Evolutionary conservation across 192 early-diverging fungal species (phyloP).

Genomic region (Diversispora epigaea): DNA sequence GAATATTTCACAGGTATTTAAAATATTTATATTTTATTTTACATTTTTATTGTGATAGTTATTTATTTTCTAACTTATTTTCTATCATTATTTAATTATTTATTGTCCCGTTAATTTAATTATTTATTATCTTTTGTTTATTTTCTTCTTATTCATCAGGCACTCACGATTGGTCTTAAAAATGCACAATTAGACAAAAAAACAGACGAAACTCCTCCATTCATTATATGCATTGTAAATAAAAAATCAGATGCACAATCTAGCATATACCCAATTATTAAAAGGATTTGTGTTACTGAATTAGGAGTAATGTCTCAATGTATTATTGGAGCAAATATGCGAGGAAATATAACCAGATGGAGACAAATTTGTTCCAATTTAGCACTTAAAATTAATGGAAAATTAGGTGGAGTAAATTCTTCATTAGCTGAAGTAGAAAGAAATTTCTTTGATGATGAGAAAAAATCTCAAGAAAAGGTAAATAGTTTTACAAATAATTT

Average conservation of each 20-base stretch:
- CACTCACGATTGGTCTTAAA: background rate
- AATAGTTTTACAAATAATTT: too few species aligned
- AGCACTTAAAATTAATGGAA: constrained; percentile 89
- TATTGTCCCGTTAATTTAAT: too few species aligned
- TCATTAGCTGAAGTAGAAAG: constrained; percentile 64
- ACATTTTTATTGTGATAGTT: too few species aligned
- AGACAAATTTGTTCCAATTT: constrained; percentile 60
- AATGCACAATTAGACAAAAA: background rate
- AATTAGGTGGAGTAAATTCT: constrained; percentile 86
- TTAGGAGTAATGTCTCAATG: constrained; percentile 39
- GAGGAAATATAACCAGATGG: background rate
- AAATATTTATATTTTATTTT: too few species aligned
- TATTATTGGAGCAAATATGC: constrained; percentile 35
- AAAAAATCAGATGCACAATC: constrained; percentile 56
- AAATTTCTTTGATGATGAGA: constrained; percentile 42
- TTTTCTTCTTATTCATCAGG: background rate
- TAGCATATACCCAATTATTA: background rate
- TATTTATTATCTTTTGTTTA: too few species aligned
- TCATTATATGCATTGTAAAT: background rate
- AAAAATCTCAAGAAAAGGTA: background rate
- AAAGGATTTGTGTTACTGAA: background rate
- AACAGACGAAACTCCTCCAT: background rate
- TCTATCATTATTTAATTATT: too few species aligned
- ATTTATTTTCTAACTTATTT: too few species aligned
- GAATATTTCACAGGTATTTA: too few species aligned